Base-by-base conservation (phyloP, 2,329 filamentous ascomycete genomes). In the Achaetomium macrosporum region DNA sequence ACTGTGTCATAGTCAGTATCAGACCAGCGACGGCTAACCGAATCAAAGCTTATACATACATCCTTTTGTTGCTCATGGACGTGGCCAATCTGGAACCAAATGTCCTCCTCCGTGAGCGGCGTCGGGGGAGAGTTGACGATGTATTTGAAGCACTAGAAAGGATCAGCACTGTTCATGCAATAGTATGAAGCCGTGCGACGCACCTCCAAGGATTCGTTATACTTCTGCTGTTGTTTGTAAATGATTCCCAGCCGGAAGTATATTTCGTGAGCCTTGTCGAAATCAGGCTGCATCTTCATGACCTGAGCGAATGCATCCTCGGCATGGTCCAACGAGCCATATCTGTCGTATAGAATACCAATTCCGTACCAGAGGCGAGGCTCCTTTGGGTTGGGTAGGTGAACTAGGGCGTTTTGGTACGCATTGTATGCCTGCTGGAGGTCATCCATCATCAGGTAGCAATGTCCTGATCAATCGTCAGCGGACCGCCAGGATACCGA, bases 241-340 rank as follows among this genome's bases (percentile, higher is more conserved):
- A 99, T 97, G 74, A 99, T 99, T n/a, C 93, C 93, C 9, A 99
- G 80, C 29, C 93, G 84, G 73, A 99, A 99, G 70, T 97, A 99
- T 50, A 99, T 97, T 69, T 99, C 93, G 65, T 97, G 97, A 53
- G 92, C 91, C 78, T 99, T 99, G 66, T 99, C 93, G 62, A 97
- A 97, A 63, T 90, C 86, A 5, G 92, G 93, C 64, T 96, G 87
- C 86, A 99, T 97, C 62, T 90, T 87, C 93, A 99, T 97, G 57
- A 99, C 93, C 66, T 97, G 90, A 2, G 92, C 96, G 67, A 97
- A 97, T 5, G 93, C 93, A 68, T 97, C 93, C 69, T 97, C 93
- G 61, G 93, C 93, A 68, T 97, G 95, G 64, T 99, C 93, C 43
- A 96, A 81, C 29, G 90, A 96, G 7, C 93, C 93, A 66, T 97